These are phyloP conservation scores for Solanum sitiens DNA, from an alignment of 257 asterid species.

Conservation along the genomic window DNA sequence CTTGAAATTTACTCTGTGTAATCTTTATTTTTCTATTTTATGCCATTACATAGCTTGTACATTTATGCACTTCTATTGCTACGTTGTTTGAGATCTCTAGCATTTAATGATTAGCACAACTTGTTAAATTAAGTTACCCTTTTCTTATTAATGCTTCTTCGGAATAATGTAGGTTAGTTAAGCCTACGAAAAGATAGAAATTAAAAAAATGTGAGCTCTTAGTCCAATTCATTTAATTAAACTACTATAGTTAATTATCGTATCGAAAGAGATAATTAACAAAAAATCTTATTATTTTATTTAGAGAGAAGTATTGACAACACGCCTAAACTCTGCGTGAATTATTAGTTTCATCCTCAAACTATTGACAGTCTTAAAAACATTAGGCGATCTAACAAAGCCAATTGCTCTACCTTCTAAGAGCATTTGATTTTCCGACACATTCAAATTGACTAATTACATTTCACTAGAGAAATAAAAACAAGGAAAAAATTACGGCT, in stretches of 20 bases:
- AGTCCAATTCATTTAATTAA: neutral
- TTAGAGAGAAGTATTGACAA: too few relatives aligned
- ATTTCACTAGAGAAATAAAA: too few relatives aligned
- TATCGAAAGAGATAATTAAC: too few relatives aligned
- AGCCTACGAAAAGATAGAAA: neutral
- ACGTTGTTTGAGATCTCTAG: neutral
- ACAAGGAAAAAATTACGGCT: too few relatives aligned
- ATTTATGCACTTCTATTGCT: neutral
- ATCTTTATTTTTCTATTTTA: neutral
- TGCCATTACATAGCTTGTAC: neutral
- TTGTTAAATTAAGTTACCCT: neutral
- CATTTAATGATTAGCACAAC: neutral
- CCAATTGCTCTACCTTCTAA: neutral
- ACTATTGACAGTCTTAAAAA: too few relatives aligned
- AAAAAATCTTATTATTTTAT: too few relatives aligned
- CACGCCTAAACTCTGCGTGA: too few relatives aligned
- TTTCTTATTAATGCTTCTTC: neutral
- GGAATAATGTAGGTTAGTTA: neutral
- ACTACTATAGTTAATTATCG: neutral
- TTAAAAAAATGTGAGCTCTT: neutral
- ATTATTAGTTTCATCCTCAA: too few relatives aligned
- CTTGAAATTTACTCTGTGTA: neutral
- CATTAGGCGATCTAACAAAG: neutral
- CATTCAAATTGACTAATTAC: too few relatives aligned
- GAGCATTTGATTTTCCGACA: neutral